Percentiles rank a stretch among this genome's conserved stretches.
These are phyloP conservation scores for Hypoxylon sp. DNA, from an alignment of 2,329 filamentous ascomycete species.

Conservation along the genomic window DNA sequence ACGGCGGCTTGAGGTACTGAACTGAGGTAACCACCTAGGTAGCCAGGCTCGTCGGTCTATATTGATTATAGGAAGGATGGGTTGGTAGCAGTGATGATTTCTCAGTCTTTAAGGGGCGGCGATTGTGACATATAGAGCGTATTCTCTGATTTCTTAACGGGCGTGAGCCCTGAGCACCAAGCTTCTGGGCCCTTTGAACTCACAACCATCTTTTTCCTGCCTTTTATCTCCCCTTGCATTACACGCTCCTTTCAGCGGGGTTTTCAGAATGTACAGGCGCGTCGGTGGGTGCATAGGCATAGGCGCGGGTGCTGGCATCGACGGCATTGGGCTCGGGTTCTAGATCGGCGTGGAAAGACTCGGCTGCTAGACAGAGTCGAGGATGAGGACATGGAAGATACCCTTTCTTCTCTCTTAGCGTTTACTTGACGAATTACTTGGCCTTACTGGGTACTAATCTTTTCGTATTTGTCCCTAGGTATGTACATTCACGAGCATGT, in stretches of 20 bases:
- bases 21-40: not conserved
- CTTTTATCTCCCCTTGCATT: not conserved
- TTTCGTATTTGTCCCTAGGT: not conserved
- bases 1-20: constrained; percentile 5
- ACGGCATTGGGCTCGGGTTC: constrained; percentile 19
- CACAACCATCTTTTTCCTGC: not conserved
- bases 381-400: constrained; percentile 29
- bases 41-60: not conserved
- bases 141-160: not conserved
- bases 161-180: not conserved
- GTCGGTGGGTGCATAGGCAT: constrained; percentile 9
- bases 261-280: constrained; percentile 20
- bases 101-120: not conserved
- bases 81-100: not conserved
- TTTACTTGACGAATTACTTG: constrained; percentile 1
- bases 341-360: constrained; percentile 7
- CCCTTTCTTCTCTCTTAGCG: constrained; percentile 22
- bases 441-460: not conserved
- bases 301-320: constrained; percentile 22
- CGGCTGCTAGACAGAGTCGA: constrained; percentile 12
- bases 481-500: not conserved
- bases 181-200: not conserved
- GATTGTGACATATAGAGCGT: not conserved
- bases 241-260: constrained; percentile 2
- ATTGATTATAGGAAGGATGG: not conserved